Percentiles rank a stretch among this genome's conserved stretches.
These are phyloP conservation scores for Meira miltonrushii DNA, from an alignment of 1,284 basidiomycete genomes.

Conservation along the genomic window DNA sequence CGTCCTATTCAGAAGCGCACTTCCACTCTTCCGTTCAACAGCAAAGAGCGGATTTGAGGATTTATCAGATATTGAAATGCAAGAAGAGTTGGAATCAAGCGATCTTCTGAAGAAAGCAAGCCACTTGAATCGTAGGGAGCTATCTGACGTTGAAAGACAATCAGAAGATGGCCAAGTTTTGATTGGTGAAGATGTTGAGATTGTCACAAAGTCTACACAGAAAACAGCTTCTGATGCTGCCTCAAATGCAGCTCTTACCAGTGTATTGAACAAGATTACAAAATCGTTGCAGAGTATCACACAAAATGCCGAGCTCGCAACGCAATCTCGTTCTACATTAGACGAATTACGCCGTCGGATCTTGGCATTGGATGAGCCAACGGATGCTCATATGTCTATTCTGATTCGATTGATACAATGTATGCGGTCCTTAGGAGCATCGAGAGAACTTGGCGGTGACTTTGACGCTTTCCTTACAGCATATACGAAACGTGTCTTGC, in stretches of 20 bases:
- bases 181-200: background rate
- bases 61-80: background rate
- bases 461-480: background rate
- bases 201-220: no score
- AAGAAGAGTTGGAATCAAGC: background rate
- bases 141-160: slow-evolving; percentile 65
- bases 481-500: background rate
- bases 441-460: background rate
- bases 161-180: slow-evolving; percentile 88
- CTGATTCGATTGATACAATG: background rate
- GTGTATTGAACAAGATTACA: background rate
- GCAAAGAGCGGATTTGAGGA: background rate
- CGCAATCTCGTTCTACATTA: background rate
- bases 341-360: background rate
- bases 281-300: background rate
- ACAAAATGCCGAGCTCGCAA: background rate
- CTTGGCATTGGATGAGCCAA: background rate
- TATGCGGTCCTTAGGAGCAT: background rate
- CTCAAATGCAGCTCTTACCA: no score
- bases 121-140: background rate
- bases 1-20: background rate
- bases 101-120: background rate
- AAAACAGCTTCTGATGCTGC: no score
- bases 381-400: background rate
- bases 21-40: background rate